Evolutionary conservation across 192 early-diverging fungal genomes (phyloP), one percentile per base, ranked within the genome.

Genomic region (Chytriomyces hyalinus): DNA sequence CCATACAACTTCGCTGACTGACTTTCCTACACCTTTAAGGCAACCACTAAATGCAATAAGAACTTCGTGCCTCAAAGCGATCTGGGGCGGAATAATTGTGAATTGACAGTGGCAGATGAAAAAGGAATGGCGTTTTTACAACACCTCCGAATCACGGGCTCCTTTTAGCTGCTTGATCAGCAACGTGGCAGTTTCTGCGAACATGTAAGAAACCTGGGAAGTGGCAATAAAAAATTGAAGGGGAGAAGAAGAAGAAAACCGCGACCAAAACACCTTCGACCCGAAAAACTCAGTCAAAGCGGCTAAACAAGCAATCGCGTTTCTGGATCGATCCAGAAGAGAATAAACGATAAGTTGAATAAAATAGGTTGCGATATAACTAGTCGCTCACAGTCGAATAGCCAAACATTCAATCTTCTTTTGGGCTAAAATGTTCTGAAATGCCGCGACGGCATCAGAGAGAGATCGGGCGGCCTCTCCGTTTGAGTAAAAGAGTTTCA

Each of bases 211-310:
- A 8, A 67, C 66, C 46, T 67, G 15, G 13, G 15, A 6, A 15
- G 44, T 20, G 3, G 46, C 9, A 8, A 67, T 28, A 48, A 26
- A 20, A 48, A 48, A 77, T 6, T 73, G 43, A 49, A 71, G 49
- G 10, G 36, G 53, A 20, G 70, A 51, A 10, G 59, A 24, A 15
- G 15, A 49, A 70, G 36, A 13, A 20, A 46, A n/a, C 59, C 17
- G 73, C 59, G 8, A 24, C 24, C 36, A 9, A 44, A 13, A n/a
- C 49, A 92, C 91, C 81, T 93, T 94, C 77, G 83, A 81, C 15
- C 93, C 93, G 8, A 93, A 79, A 1, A 89, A 84, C 67, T 94
- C 93, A 76, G 94, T 92, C 26, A 98, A 82, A 24, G 86, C 85
- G 1, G 96, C 96, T 6, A 93, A 87, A 49, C 90, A 90, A 65